These are phyloP conservation scores for Geotrichum restrictum DNA, from an alignment of 1,139 yeast genomes.

Conservation along the genomic window DNA sequence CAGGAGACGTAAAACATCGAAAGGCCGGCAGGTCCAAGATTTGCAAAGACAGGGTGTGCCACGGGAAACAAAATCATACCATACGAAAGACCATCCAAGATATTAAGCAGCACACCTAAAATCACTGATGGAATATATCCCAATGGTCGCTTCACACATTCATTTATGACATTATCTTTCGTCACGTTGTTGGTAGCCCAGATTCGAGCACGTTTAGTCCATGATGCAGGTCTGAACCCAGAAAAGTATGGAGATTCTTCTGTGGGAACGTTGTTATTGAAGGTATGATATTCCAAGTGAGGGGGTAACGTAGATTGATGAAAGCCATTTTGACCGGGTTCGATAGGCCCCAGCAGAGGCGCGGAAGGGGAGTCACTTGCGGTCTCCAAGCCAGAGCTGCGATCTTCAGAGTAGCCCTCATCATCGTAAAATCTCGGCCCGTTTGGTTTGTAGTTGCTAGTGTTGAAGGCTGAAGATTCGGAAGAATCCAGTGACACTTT, in stretches of 20 bases:
- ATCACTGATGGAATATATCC: slow-evolving; percentile 69
- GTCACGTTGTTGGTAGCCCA: slow-evolving; percentile 16
- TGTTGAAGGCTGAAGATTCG: neutral
- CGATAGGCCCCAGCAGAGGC: neutral
- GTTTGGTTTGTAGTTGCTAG: neutral
- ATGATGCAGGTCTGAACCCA: slow-evolving; percentile 15
- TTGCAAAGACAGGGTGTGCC: slow-evolving; percentile 69
- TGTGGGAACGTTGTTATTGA: slow-evolving; percentile 4
- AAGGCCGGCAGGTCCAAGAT: slow-evolving; percentile 81
- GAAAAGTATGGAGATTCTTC: slow-evolving; percentile 14
- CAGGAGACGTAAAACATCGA: slow-evolving; percentile 94
- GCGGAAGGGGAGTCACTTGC: neutral
- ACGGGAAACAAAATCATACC: slow-evolving; percentile 97
- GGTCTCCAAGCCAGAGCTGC: neutral
- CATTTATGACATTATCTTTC: slow-evolving; percentile 17
- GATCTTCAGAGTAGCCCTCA: neutral
- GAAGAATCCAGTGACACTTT: neutral
- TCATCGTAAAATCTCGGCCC: neutral
- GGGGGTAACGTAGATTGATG: slow-evolving; percentile 8
- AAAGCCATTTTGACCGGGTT: neutral
- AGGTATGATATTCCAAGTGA: slow-evolving; percentile 19
- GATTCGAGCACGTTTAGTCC: slow-evolving; percentile 18
- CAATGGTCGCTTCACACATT: slow-evolving; percentile 40
- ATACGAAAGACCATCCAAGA: slow-evolving; percentile 87
- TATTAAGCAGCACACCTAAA: slow-evolving; percentile 76